Evolutionary conservation across 1,284 basidiomycete genomes (phyloP), one percentile per base, ranked within the genome.

Genomic region (Ceraceosorus bombacis): DNA sequence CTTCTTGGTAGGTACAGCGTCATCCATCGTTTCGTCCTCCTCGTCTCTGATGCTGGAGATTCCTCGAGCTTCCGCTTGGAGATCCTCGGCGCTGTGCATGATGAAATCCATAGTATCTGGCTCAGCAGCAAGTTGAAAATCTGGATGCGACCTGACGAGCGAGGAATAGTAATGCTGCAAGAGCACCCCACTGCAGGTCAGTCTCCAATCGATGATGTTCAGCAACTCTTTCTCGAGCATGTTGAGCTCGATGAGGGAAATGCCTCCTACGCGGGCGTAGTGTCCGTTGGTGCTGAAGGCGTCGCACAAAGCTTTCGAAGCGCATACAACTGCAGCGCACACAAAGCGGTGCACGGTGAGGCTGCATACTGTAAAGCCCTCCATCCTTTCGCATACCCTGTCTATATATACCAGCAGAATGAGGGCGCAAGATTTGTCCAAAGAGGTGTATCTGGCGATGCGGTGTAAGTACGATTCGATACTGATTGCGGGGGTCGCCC

Each of bases 321-420:
- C 72, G 52, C 72, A 74, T 1, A 77, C 71, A 40, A 77, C 69
- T 17, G 72, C 70, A 2, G 74, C 75, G 48, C 74, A 77, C 43
- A 75, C 65, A 62, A 77, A 77, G 2, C 75, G 67, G 60, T 77
- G 75, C 12, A 77, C 75, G 7, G 75, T 77, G 9, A 77, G 59
- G 6, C 73, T 67, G 64, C 72, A 77, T 41, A 77, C 72, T 36
- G 75, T 77, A 53, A 77, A 77, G 8, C 75, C 70, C 17, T 67
- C 54, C 49, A 76, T 64, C 2, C 70, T 62, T 50, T 74, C 74
- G 60, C 74, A 75, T 0, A 77, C 72, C 5, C 75, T 66, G 54
- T 77, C 75, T 56, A 77, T 77, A 63, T 77, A 77, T 40, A 77
- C 72, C 49, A 77, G 68, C 15, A 77, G 56, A 48, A 77, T 68